A percentile compares a stretch with the other conserved stretches of the same genome.
phyloP scores from a whole-genome alignment of 441 rosid species.

The Flueggea neowawraea region DNA sequence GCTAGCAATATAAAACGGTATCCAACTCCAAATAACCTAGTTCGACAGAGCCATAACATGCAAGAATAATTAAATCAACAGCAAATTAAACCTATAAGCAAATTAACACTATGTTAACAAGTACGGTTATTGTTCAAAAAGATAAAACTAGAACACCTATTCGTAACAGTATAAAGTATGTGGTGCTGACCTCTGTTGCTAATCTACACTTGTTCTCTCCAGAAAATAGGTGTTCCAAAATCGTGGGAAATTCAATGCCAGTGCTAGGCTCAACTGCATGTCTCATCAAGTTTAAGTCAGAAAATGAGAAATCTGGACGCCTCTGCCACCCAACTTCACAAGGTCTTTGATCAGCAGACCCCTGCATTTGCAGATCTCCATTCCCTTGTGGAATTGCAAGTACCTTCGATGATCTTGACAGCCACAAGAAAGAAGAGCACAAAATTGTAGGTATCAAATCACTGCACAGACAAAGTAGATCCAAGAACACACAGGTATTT shows the following conservation, averaged over 20 bases:
- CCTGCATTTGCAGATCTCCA: constrained; percentile 31
- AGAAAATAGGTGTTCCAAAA: constrained; percentile 37
- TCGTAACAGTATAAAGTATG: neutral
- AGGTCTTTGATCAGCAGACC: constrained; percentile 41
- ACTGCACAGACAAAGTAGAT: neutral
- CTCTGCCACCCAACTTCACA: constrained; percentile 50
- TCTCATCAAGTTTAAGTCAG: constrained; percentile 47
- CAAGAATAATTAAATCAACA: no score
- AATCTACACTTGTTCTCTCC: constrained; percentile 35
- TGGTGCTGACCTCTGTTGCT: constrained; percentile 57
- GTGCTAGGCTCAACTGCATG: constrained; percentile 74
- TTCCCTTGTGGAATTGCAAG: constrained; percentile 35
- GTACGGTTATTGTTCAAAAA: neutral
- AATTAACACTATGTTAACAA: neutral
- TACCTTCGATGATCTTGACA: constrained; percentile 57
- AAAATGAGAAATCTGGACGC: constrained; percentile 43
- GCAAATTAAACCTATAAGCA: no score
- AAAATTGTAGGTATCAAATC: neutral
- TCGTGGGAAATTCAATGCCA: constrained; percentile 78
- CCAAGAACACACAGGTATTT: neutral
- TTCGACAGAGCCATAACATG: no score
- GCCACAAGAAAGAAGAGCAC: constrained; percentile 5
- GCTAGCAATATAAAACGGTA: no score
- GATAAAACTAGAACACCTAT: neutral
- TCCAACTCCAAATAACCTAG: no score